Conservation (phyloP, 441 rosid species). For the Daphne laureola region DNA sequence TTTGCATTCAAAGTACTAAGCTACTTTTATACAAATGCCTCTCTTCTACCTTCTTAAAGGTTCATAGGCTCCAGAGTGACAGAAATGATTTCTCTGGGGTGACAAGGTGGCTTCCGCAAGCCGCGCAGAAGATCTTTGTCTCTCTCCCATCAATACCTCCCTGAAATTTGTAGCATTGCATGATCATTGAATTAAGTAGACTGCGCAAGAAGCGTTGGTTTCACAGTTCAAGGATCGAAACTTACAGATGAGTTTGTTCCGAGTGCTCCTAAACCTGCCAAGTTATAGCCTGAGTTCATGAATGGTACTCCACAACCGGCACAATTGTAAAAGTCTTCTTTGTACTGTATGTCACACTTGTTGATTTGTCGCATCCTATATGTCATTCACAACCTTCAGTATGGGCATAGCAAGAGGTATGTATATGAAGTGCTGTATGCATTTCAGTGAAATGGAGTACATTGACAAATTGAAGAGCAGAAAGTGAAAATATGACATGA, state of each 20-base stretch:
- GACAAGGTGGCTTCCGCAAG: conserved; percentile 2
- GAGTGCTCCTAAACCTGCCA: conserved; percentile 3
- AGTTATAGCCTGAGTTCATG: not conserved
- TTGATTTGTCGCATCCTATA: conserved; percentile 7
- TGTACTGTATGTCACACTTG: not conserved
- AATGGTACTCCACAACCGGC: conserved; percentile 9
- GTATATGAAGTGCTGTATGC: not conserved
- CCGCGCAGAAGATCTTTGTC: conserved; percentile 2
- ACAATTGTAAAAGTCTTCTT: conserved; percentile 3
- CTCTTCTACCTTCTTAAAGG: not conserved
- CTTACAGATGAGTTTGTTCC: conserved; percentile 9
- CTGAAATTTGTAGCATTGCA: conserved; percentile 1
- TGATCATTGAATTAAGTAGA: not conserved
- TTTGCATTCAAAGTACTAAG: too few relatives aligned
- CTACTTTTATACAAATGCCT: too few relatives aligned
- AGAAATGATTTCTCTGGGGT: conserved; percentile 9
- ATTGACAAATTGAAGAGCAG: not conserved
- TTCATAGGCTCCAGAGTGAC: conserved; percentile 2
- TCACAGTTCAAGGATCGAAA: not conserved
- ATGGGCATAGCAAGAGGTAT: not conserved
- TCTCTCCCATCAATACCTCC: not conserved
- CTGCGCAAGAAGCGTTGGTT: not conserved
- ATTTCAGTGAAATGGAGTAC: not conserved
- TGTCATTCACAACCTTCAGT: not conserved
- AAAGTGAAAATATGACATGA: not conserved